These are phyloP conservation scores for Durotheca rogersii DNA, from an alignment of 495 filamentous ascomycete genomes.

Conservation along the genomic window DNA sequence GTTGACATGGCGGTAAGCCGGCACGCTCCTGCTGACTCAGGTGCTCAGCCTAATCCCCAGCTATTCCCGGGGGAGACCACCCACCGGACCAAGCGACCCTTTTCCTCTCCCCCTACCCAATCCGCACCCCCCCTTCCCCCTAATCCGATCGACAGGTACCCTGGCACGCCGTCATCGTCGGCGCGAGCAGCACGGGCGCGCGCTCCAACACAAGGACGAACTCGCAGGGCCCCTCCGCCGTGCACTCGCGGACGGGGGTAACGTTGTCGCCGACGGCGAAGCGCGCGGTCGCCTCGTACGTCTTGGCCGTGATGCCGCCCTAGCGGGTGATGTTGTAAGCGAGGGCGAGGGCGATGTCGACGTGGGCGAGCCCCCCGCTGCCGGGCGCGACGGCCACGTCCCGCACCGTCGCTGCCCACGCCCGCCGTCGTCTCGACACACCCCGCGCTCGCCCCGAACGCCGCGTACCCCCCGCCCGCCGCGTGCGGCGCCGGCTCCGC, in stretches of 20 bases:
- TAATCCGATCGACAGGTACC: conserved; percentile 10
- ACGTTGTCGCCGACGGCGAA: conserved; percentile 9
- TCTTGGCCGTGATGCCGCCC: conserved; percentile 6
- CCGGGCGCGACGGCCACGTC: not conserved
- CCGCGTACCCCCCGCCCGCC: conserved; percentile 17
- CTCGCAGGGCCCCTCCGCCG: not conserved
- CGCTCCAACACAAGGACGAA: not conserved
- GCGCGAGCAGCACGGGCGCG: conserved; percentile 1
- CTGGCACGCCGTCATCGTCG: conserved; percentile 12
- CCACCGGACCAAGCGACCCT: too few species aligned
- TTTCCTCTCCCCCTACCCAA: too few species aligned
- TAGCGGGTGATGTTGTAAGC: conserved; percentile 16
- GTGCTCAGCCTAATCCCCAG: too few species aligned
- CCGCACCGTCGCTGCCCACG: conserved; percentile 11
- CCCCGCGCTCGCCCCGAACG: conserved; percentile 16
- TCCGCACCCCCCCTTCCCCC: too few species aligned
- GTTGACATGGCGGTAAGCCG: too few species aligned
- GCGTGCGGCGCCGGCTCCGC: conserved; percentile 17
- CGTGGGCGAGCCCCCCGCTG: not conserved
- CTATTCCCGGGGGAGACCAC: too few species aligned
- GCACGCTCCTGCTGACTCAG: too few species aligned
- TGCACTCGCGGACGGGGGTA: too few species aligned
- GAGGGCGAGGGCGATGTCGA: conserved; percentile 5
- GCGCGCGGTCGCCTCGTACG: conserved; percentile 12
- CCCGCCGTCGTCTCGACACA: conserved; percentile 4